Evolutionary conservation across 495 filamentous ascomycete genomes (phyloP).

Genomic region (Xylaria sp.): DNA sequence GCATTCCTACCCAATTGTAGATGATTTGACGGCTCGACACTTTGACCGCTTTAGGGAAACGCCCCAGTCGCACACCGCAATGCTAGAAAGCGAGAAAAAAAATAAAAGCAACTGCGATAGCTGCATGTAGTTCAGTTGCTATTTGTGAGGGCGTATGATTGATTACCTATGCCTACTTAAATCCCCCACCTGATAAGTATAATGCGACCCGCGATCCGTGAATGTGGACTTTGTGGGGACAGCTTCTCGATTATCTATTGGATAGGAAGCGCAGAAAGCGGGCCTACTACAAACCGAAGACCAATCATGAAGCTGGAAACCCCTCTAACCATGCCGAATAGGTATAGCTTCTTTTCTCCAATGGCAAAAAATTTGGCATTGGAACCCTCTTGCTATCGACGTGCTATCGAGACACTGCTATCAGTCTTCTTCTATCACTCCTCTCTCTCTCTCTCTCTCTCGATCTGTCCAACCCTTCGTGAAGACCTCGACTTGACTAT

Average conservation of each 20-base stretch:
- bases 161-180: too few species aligned
- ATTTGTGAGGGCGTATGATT: too few species aligned
- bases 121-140: too few species aligned
- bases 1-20: too few species aligned
- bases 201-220: background rate
- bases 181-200: too few species aligned
- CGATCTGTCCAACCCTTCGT: background rate
- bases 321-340: background rate
- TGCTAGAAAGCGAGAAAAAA: too few species aligned
- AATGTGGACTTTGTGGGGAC: background rate
- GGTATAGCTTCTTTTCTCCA: background rate
- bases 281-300: background rate
- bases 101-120: too few species aligned
- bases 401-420: conserved; percentile 1
- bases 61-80: too few species aligned
- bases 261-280: background rate
- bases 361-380: conserved; percentile 30
- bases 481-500: background rate
- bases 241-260: background rate
- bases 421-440: conserved; percentile 1
- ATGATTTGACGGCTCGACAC: too few species aligned
- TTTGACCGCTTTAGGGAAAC: too few species aligned
- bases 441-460: too few species aligned
- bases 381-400: conserved; percentile 24
- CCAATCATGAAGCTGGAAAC: background rate